Evolutionary conservation across 306 rosid species (phyloP).

Genomic region (Trifolium pratense): DNA sequence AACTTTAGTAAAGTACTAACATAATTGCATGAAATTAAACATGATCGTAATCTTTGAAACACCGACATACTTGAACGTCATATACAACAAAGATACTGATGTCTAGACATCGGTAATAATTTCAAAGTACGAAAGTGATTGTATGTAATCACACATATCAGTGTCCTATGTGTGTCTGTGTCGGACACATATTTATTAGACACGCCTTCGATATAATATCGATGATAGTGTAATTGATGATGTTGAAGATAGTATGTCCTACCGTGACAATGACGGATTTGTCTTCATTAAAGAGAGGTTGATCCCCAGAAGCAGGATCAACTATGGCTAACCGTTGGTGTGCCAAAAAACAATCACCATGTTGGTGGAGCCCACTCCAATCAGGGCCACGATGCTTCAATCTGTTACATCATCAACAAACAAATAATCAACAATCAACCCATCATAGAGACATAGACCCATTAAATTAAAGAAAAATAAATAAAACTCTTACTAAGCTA

Average conservation of each 20-base stretch:
- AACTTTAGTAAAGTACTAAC: no score
- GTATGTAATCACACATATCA: background rate
- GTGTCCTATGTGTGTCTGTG: background rate
- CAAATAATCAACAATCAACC: background rate
- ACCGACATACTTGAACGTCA: no score
- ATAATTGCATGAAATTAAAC: no score
- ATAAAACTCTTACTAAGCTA: background rate
- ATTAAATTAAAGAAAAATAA: background rate
- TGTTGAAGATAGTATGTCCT: conserved; percentile 15
- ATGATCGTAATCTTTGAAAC: no score
- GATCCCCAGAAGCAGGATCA: conserved; percentile 99
- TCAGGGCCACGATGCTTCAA: conserved; percentile 98
- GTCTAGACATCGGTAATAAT: no score
- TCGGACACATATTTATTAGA: background rate
- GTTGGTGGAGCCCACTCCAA: conserved; percentile 94
- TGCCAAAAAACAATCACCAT: conserved; percentile 80
- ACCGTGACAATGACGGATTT: conserved; percentile 83
- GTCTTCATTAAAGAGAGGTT: conserved; percentile 95
- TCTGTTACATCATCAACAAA: conserved; percentile 45
- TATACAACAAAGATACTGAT: no score
- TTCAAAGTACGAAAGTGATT: background rate
- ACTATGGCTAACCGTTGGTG: conserved; percentile 94
- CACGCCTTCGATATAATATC: background rate
- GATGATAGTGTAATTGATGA: background rate
- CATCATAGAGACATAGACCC: background rate